Base-by-base conservation (phyloP, 2,329 filamentous ascomycete species). In the Aspergillus sp. region DNA sequence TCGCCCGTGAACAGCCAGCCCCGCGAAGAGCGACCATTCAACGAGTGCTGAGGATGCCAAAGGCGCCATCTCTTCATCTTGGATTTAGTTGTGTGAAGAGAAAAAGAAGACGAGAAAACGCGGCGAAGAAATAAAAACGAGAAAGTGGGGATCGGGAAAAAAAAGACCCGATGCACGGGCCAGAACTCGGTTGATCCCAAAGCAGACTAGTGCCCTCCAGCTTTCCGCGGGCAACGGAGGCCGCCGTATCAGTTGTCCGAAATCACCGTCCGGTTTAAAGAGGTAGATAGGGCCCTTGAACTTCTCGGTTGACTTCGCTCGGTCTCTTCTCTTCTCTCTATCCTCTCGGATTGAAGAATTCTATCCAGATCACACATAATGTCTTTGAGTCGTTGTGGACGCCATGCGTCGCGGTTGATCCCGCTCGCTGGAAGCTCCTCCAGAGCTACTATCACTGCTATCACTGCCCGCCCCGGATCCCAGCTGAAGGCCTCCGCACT, bases 81-180 rank as follows among this genome's bases (percentile, higher is more conserved):
- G 62, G 62, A 64, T 64, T 65, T 65, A 65, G 62, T 65, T 65
- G 62, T 65, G 62, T 65, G 61, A 65, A 53, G 58, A 62, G 53
- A 51, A 57, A 53, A 57, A 48, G 40, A 39, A 48, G 36, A 19
- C 19, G 19, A 19, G 19, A 19, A 19, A 19, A 19, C 19, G 19
- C 19, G 19, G 19, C 19, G 19, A 34, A 46, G 31, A 44, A 31
- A 43, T 13, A 30, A 36, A 43, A 49, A 43, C 43, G 45, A 41
- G 35, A 48, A 46, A 45, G 11, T 13, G 28, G 27, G 13, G 13
- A 38, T 12, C 28, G 31, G 38, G 26, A 30, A 12, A 36, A 12
- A 27, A 1, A n/a, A 10, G n/a, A 4, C 29, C 32, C 39, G 10
- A n/a, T n/a, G 49, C 54, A 52, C 51, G 41, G 49, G 42, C 54